These are phyloP conservation scores for Ophiocordyceps camponoti-leonardi DNA, from an alignment of 2,329 filamentous ascomycete species.

Conservation along the genomic window DNA sequence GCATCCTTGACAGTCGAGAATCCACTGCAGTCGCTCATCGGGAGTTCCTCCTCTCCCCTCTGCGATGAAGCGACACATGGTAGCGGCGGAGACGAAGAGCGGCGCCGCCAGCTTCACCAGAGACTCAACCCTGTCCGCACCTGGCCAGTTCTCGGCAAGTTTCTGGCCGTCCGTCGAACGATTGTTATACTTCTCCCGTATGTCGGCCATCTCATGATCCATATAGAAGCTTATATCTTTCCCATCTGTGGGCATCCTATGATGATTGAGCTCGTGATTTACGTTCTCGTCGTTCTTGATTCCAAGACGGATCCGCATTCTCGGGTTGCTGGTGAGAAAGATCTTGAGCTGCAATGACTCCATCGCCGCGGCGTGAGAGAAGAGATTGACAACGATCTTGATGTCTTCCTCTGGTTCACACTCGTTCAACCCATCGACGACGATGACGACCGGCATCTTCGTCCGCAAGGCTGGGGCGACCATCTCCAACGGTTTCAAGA, in stretches of 20 bases:
- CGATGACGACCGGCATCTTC: slow-evolving; percentile 6
- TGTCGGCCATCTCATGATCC: slow-evolving; percentile 2
- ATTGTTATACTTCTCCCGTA: slow-evolving; percentile 10
- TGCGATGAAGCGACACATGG: slow-evolving; percentile 11
- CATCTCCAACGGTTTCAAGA: slow-evolving; percentile 15
- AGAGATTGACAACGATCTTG: slow-evolving; percentile 10
- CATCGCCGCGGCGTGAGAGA: not conserved
- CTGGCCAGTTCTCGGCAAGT: slow-evolving; percentile 13
- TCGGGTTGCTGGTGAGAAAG: slow-evolving; percentile 25
- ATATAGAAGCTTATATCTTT: slow-evolving; percentile 12
- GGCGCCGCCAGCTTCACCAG: slow-evolving; percentile 13
- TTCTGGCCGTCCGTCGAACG: not conserved
- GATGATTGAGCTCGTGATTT: slow-evolving; percentile 13
- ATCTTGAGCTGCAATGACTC: slow-evolving; percentile 8
- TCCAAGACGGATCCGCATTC: slow-evolving; percentile 17
- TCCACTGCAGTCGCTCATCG: not conserved
- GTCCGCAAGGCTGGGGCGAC: not conserved
- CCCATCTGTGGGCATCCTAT: slow-evolving; percentile 12
- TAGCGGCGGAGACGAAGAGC: slow-evolving; percentile 18
- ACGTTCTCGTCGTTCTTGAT: slow-evolving; percentile 12
- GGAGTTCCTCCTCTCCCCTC: slow-evolving; percentile 1
- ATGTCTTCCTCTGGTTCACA: slow-evolving; percentile 12
- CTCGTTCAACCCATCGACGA: slow-evolving; percentile 18
- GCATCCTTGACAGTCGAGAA: not conserved
- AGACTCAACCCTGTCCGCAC: not conserved